phyloP scores from a whole-genome alignment of 2,329 filamentous ascomycete genomes.

The Fusarium marasasianum region DNA sequence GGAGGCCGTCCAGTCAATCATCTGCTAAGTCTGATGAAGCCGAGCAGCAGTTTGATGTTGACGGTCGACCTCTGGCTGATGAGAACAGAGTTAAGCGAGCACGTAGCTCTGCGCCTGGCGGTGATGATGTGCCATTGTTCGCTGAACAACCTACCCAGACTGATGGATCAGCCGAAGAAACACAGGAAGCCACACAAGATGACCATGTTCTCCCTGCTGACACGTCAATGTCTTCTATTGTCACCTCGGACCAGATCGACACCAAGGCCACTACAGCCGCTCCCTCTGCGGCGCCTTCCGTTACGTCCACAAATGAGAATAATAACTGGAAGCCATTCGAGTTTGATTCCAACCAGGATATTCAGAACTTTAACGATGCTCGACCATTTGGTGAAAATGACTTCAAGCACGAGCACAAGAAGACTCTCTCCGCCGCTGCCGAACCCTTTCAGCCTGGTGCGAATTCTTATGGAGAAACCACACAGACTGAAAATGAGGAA shows the following conservation, averaged over 20 bases:
- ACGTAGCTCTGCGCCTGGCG: slow-evolving; percentile 70
- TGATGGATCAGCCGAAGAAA: slow-evolving; percentile 19
- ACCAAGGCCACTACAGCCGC: slow-evolving; percentile 62
- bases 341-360: slow-evolving; percentile 60
- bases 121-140: slow-evolving; percentile 79
- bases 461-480: slow-evolving; percentile 41
- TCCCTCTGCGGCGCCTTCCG: slow-evolving; percentile 63
- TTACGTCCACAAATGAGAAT: slow-evolving; percentile 60
- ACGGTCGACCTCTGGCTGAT: slow-evolving; percentile 69
- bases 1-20: slow-evolving; percentile 69
- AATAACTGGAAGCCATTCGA: slow-evolving; percentile 66
- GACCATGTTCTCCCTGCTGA: slow-evolving; percentile 57
- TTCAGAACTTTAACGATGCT: slow-evolving; percentile 62
- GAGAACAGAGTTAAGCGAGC: slow-evolving; percentile 80
- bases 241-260: slow-evolving; percentile 63
- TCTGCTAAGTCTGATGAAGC: slow-evolving; percentile 46
- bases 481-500: slow-evolving; percentile 33
- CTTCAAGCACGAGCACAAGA: slow-evolving; percentile 56
- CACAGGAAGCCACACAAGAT: slow-evolving; percentile 35
- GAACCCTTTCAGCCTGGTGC: slow-evolving; percentile 70
- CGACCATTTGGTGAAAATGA: slow-evolving; percentile 58
- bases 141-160: slow-evolving; percentile 61
- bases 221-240: slow-evolving; percentile 63
- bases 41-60: slow-evolving; percentile 41
- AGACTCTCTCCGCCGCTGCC: slow-evolving; percentile 72